These are phyloP conservation scores for Colletotrichum sp. DNA, from an alignment of 2,329 filamentous ascomycete genomes.

Conservation along the genomic window DNA sequence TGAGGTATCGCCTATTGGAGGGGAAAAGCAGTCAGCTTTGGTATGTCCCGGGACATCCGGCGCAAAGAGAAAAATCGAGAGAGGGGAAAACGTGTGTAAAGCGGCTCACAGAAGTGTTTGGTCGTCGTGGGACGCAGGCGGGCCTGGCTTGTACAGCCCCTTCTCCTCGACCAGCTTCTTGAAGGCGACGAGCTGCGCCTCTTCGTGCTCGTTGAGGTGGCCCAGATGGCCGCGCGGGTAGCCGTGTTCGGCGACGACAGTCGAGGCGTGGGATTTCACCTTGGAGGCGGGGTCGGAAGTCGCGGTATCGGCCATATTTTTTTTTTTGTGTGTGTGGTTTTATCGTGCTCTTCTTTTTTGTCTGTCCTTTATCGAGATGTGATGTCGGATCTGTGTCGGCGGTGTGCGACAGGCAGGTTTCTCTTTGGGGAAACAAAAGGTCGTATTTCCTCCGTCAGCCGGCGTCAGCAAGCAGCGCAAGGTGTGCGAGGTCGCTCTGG, in stretches of 20 bases:
- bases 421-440: neutral
- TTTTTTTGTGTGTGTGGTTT: neutral
- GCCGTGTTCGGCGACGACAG: conserved; percentile 40
- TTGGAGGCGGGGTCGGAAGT: conserved; percentile 1
- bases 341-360: neutral
- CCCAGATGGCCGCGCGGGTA: conserved; percentile 83
- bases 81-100: neutral
- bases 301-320: conserved; percentile 8
- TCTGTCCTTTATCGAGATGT: neutral
- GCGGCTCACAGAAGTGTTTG: conserved; percentile 70
- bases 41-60: neutral
- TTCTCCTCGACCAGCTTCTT: conserved; percentile 71
- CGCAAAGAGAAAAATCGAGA: neutral
- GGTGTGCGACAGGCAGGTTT: neutral
- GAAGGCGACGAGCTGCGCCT: conserved; percentile 72
- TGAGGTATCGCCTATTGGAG: conserved; percentile 76
- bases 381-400: neutral
- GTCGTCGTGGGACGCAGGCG: conserved; percentile 72
- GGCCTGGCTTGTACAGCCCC: conserved; percentile 64
- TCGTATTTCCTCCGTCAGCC: conserved; percentile 1
- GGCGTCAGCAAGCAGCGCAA: neutral
- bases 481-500: neutral
- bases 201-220: conserved; percentile 74
- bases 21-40: conserved; percentile 3
- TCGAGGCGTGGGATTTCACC: conserved; percentile 13